Evolutionary conservation across 805 yeast genomes (phyloP), one percentile per base, ranked within the genome.

Genomic region (Spencermartinsiella europaea): DNA sequence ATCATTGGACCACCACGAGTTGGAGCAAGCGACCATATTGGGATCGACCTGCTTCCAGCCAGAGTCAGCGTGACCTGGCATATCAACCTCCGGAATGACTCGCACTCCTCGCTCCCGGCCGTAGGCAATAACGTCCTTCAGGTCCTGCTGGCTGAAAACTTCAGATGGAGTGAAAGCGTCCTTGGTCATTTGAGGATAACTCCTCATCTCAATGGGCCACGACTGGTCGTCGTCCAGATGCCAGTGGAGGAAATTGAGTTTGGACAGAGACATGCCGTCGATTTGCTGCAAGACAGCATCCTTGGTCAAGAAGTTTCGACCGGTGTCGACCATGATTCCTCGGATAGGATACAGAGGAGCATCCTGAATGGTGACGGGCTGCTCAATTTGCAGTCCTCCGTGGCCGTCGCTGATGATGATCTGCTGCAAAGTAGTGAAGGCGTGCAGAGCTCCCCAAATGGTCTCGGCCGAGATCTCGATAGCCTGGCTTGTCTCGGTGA

Each of bases 361-460:
- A 51, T 71, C 75, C 41, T 40, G 39, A 45, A 71, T 64, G 2
- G 51, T 41, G 5, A 70, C 70, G 1, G 66, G 51, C 33, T 53
- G 59, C 53, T 70, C 75, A 34, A 71, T 57, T 33, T 49, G 45
- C 42, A 58, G 64, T 1, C 43, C 40, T 12, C 52, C 37, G 3
- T 49, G 42, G 21, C 40, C 43, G 20, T 47, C 45, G 5, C 42
- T 21, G 14, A 53, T 48, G n/a, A 71, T 53, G 25, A 71, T 42
- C 52, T 71, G 75, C 45, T 70, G 69, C 28, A 71, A 54, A 1
- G 76, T 71, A 5, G 64, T 57, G 34, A 71, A 61, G 0, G 68
- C 73, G 50, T 69, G 66, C 38, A 71, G 55, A 1, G 68, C 73
- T 12, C 75, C 76, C 73, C 73, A 71, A 4, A 60, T 51, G 2